Percentiles rank a stretch among this genome's conserved stretches.
Evolutionary conservation across 495 filamentous ascomycete species (phyloP).

Genomic region (Aspergillus olivimuriae): DNA sequence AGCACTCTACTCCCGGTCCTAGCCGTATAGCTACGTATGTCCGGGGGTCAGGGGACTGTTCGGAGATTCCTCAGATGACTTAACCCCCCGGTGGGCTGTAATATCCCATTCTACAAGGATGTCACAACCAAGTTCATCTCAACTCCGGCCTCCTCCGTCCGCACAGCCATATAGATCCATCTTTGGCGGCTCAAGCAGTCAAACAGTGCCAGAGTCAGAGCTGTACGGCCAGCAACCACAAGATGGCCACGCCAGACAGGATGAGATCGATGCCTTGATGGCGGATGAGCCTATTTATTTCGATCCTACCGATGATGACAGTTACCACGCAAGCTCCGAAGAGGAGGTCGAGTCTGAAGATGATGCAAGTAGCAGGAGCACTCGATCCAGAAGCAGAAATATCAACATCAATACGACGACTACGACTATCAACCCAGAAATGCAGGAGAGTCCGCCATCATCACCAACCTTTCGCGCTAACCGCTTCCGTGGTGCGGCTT

Average conservation of each 20-base stretch:
- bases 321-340: conserved; percentile 17
- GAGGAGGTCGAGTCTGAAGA: conserved; percentile 6
- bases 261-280: conserved; percentile 23
- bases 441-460: conserved; percentile 2
- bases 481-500: conserved; percentile 44
- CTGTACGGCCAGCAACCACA: conserved; percentile 4
- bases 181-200: conserved; percentile 26
- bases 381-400: neutral
- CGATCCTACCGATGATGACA: conserved; percentile 21
- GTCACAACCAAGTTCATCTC: conserved; percentile 18
- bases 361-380: neutral
- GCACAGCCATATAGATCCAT: conserved; percentile 30
- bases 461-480: conserved; percentile 40
- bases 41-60: too few relatives aligned
- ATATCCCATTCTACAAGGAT: conserved; percentile 14
- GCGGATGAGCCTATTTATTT: conserved; percentile 13
- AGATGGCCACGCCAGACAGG: conserved; percentile 5
- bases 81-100: too few relatives aligned
- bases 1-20: too few relatives aligned
- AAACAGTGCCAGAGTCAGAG: conserved; percentile 15
- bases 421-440: neutral
- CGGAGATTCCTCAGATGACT: too few relatives aligned
- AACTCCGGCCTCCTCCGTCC: conserved; percentile 26
- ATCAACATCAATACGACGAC: neutral
- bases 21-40: too few relatives aligned